Evolutionary conservation across 768 basidiomycete genomes (phyloP).

Genomic region (Macrocybe gigantea): DNA sequence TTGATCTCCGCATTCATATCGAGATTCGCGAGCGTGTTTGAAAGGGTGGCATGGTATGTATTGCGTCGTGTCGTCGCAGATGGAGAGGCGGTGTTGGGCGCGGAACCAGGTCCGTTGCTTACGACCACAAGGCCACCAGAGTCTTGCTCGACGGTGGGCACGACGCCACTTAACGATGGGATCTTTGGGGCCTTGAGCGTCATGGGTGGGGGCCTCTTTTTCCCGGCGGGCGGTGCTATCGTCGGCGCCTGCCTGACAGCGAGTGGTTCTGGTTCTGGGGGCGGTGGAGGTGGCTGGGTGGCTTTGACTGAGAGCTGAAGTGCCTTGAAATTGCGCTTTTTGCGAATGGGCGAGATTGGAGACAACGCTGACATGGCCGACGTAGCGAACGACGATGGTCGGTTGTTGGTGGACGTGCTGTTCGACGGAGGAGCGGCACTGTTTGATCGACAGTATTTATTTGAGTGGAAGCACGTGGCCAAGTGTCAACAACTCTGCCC

Average conservation of each 20-base stretch:
- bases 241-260: conserved; percentile 44
- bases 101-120: conserved; percentile 43
- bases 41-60: conserved; percentile 75
- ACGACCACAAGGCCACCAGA: conserved; percentile 42
- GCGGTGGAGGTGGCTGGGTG: conserved; percentile 29
- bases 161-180: conserved; percentile 33
- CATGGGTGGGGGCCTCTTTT: conserved; percentile 82
- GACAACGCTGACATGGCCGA: conserved; percentile 10
- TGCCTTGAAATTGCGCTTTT: conserved; percentile 90
- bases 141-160: conserved; percentile 35
- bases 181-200: conserved; percentile 69
- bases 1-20: conserved; percentile 85
- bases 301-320: conserved; percentile 62
- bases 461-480: too few species aligned
- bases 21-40: conserved; percentile 79
- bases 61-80: conserved; percentile 43
- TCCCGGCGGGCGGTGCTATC: conserved; percentile 40
- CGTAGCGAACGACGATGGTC: conserved; percentile 4
- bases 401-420: too few species aligned
- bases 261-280: conserved; percentile 32
- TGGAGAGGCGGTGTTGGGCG: conserved; percentile 43
- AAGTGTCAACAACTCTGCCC: too few species aligned
- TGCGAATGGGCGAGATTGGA: conserved; percentile 52
- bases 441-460: too few species aligned
- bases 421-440: too few species aligned